phyloP scores from a whole-genome alignment of 2,329 filamentous ascomycete species.

The Penicillium freii region DNA sequence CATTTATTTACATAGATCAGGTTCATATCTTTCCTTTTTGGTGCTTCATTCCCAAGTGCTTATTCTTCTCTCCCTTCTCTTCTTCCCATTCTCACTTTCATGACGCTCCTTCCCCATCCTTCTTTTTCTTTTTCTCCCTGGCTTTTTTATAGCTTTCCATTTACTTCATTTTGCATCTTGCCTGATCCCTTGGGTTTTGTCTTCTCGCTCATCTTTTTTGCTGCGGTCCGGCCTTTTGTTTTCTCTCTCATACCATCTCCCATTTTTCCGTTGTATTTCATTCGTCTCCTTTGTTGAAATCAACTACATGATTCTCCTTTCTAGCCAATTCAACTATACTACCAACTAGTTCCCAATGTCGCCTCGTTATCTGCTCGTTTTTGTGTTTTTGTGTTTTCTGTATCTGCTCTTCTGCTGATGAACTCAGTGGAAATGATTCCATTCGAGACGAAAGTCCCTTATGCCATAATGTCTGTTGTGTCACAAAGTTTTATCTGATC shows the following conservation, averaged over 20 bases:
- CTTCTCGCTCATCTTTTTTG: constrained; percentile 23
- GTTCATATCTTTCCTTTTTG: constrained; percentile 34
- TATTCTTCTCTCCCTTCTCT: constrained; percentile 10
- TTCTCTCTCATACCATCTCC: constrained; percentile 27
- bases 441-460: not conserved
- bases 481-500: not conserved
- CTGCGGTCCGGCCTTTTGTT: constrained; percentile 19
- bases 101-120: constrained; percentile 20
- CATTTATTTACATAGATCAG: constrained; percentile 40
- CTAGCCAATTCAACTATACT: constrained; percentile 34
- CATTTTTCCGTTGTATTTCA: constrained; percentile 31
- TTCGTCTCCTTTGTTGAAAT: constrained; percentile 34
- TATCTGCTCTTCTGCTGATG: constrained; percentile 2
- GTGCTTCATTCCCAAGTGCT: constrained; percentile 14
- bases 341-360: constrained; percentile 26
- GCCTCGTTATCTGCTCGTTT: constrained; percentile 1
- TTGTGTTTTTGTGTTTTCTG: not conserved
- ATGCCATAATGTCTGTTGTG: constrained; percentile 1
- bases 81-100: constrained; percentile 17
- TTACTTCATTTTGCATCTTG: constrained; percentile 21
- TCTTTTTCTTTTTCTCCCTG: constrained; percentile 16
- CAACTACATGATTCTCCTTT: constrained; percentile 30
- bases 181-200: constrained; percentile 20
- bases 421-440: not conserved
- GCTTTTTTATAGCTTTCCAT: constrained; percentile 18